These are phyloP conservation scores for Pseudocercospora pini-densiflorae DNA, from an alignment of 2,329 filamentous ascomycete genomes.

Conservation along the genomic window DNA sequence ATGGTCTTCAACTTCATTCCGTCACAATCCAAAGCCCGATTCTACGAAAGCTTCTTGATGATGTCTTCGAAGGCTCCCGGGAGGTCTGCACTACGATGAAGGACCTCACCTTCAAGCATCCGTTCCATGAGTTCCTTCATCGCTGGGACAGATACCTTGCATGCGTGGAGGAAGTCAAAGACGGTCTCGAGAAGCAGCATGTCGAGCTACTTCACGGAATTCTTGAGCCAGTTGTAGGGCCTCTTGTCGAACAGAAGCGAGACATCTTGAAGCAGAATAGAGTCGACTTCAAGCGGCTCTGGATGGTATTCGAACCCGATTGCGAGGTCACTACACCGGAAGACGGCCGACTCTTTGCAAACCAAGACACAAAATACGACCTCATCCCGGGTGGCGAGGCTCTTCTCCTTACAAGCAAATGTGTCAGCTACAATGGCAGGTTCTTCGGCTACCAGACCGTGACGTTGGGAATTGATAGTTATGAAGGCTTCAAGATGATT, in stretches of 20 bases:
- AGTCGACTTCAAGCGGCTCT: slow-evolving; percentile 26
- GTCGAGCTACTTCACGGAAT: slow-evolving; percentile 33
- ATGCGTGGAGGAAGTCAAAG: slow-evolving; percentile 22
- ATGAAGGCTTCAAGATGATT: slow-evolving; percentile 27
- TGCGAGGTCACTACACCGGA: neutral
- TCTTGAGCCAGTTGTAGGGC: slow-evolving; percentile 26
- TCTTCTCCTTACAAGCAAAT: slow-evolving; percentile 30
- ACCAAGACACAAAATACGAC: neutral
- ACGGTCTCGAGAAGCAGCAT: slow-evolving; percentile 31
- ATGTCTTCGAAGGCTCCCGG: slow-evolving; percentile 39
- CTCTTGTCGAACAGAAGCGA: slow-evolving; percentile 7
- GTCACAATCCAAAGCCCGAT: slow-evolving; percentile 43
- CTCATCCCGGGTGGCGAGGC: neutral
- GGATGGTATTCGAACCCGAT: slow-evolving; percentile 22
- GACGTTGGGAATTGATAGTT: slow-evolving; percentile 22
- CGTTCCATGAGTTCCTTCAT: slow-evolving; percentile 44
- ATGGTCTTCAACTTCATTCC: slow-evolving; percentile 34
- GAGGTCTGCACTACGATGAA: slow-evolving; percentile 41
- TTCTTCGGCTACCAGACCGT: slow-evolving; percentile 29
- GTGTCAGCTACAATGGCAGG: slow-evolving; percentile 39
- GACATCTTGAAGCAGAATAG: slow-evolving; percentile 20
- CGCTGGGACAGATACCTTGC: slow-evolving; percentile 39
- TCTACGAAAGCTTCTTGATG: slow-evolving; percentile 38
- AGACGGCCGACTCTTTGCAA: neutral
- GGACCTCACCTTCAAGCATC: slow-evolving; percentile 39